phyloP scores from a whole-genome alignment of 106 monocot species.

The Dendrobium officinale region DNA sequence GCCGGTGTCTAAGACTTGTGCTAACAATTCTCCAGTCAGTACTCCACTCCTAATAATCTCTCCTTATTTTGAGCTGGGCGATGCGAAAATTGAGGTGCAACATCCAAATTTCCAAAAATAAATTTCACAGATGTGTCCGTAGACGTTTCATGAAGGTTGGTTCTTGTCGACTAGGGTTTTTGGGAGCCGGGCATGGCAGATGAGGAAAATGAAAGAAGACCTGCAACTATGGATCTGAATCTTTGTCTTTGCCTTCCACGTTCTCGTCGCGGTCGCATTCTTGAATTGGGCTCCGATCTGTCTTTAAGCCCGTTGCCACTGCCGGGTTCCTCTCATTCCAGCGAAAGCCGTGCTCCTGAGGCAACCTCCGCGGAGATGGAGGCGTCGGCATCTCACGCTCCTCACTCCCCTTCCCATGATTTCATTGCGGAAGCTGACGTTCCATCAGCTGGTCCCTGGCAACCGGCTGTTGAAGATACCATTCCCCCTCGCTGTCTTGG shows the following conservation, averaged over 20 bases:
- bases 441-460: not conserved
- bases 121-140: too few species aligned
- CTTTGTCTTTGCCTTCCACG: slow-evolving; percentile 41
- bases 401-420: slow-evolving; percentile 16
- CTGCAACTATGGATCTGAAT: slow-evolving; percentile 49
- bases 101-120: not conserved
- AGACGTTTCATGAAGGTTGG: not conserved
- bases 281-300: slow-evolving; percentile 39
- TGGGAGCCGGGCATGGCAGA: not conserved
- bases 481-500: not conserved
- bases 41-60: too few species aligned
- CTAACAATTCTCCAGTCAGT: too few species aligned
- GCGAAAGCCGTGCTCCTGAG: not conserved
- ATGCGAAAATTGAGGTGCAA: too few species aligned
- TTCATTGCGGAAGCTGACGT: slow-evolving; percentile 3
- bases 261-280: slow-evolving; percentile 9
- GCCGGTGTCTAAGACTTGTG: too few species aligned
- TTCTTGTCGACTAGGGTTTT: not conserved
- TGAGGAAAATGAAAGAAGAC: not conserved
- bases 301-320: slow-evolving; percentile 14
- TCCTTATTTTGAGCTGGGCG: too few species aligned
- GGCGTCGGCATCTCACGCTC: not conserved
- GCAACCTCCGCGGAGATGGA: slow-evolving; percentile 2
- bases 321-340: not conserved
- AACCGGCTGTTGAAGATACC: not conserved